Percentiles rank a stretch among this genome's conserved stretches.
These are phyloP conservation scores for Endotrypanum monterogeii DNA, from an alignment of 208 protist genomes.

Conservation along the genomic window DNA sequence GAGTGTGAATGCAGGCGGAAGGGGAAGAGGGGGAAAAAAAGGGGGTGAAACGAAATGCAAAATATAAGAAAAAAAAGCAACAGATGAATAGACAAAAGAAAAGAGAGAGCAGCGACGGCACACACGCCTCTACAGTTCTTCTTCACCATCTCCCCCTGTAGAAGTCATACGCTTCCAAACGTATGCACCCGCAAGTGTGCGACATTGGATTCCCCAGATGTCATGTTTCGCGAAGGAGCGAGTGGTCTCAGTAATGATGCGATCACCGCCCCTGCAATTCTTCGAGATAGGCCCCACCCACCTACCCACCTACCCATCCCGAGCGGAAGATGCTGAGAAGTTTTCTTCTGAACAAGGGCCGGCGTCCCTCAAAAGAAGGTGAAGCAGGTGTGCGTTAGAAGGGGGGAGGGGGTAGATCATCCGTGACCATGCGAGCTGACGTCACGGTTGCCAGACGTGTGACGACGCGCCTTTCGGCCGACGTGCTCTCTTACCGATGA, in stretches of 20 bases:
- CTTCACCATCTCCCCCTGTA: not conserved
- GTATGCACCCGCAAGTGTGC: not conserved
- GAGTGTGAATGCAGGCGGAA: not conserved
- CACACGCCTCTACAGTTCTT: not conserved
- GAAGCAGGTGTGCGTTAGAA: too few species aligned
- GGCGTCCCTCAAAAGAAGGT: constrained; percentile 5
- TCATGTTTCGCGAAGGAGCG: not conserved
- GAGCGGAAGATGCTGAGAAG: not conserved
- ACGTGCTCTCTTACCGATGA: constrained; percentile 9
- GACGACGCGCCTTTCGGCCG: not conserved
- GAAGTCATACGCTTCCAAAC: not conserved
- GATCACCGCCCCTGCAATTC: constrained; percentile 8
- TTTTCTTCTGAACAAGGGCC: constrained; percentile 5
- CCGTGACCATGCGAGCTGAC: constrained; percentile 4
- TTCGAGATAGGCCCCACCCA: not conserved
- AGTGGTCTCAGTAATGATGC: not conserved
- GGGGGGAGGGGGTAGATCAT: constrained; percentile 6
- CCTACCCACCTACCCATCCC: too few species aligned
- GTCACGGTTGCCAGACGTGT: not conserved
- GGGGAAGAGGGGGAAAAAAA: not conserved
- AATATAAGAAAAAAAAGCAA: not conserved
- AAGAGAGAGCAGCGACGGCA: too few species aligned
- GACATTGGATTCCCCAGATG: not conserved
- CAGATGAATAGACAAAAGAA: not conserved
- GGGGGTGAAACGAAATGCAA: not conserved